Percentiles rank a stretch among this genome's conserved stretches.
phyloP scores from a whole-genome alignment of 768 basidiomycete species.

The Strobilomyces dryophilus region DNA sequence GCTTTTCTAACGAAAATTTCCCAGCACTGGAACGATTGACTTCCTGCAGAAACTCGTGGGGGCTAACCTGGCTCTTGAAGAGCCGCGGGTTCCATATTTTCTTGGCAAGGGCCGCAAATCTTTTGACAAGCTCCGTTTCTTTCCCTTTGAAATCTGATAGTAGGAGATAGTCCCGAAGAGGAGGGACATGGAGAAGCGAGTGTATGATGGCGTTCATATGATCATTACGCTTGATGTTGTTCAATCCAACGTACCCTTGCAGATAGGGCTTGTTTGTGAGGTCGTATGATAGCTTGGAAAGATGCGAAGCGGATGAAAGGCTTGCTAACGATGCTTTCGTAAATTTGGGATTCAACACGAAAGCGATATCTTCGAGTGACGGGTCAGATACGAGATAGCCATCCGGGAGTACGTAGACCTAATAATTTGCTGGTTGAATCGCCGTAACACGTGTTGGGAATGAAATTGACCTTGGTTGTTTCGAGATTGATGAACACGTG shows the following conservation, averaged over 20 bases:
- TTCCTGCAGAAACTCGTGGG: slow-evolving; percentile 99
- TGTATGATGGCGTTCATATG: slow-evolving; percentile 98
- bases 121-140: slow-evolving; percentile 81
- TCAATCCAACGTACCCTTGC: slow-evolving; percentile 93
- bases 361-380: slow-evolving; percentile 91
- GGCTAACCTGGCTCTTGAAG: slow-evolving; percentile 97
- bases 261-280: slow-evolving; percentile 76
- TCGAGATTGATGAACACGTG: slow-evolving; percentile 97
- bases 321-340: slow-evolving; percentile 50
- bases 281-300: slow-evolving; percentile 80
- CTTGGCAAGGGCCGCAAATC: slow-evolving; percentile 83
- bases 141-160: slow-evolving; percentile 71
- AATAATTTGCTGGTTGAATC: slow-evolving; percentile 16
- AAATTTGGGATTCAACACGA: slow-evolving; percentile 87
- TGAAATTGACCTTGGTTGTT: slow-evolving; percentile 66
- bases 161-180: slow-evolving; percentile 83
- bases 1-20: slow-evolving; percentile 89
- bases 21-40: slow-evolving; percentile 85
- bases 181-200: slow-evolving; percentile 84
- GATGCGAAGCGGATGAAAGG: slow-evolving; percentile 54
- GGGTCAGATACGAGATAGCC: slow-evolving; percentile 96
- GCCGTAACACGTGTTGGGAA: slow-evolving; percentile 15
- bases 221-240: slow-evolving; percentile 97
- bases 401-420: slow-evolving; percentile 98
- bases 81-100: slow-evolving; percentile 95